These are phyloP conservation scores for Trichoderma lentiforme DNA, from an alignment of 2,329 filamentous ascomycete genomes.

Conservation along the genomic window DNA sequence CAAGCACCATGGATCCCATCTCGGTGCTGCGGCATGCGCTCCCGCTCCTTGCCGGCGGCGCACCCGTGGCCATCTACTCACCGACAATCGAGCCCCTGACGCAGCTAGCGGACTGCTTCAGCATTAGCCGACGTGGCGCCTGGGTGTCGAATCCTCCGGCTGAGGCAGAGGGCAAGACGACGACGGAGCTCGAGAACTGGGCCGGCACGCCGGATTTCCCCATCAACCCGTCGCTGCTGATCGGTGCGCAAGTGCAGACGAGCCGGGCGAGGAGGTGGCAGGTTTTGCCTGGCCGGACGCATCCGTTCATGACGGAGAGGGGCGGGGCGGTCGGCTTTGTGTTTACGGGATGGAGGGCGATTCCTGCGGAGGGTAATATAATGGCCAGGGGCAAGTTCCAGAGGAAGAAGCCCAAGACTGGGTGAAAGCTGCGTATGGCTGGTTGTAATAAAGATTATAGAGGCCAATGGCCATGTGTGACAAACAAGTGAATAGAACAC, in stretches of 20 bases:
- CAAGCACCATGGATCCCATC: slow-evolving; percentile 75
- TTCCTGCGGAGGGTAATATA: slow-evolving; percentile 75
- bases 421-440: background rate
- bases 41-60: slow-evolving; percentile 78
- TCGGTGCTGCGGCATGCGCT: slow-evolving; percentile 72
- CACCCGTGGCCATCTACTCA: slow-evolving; percentile 81
- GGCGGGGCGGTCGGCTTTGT: slow-evolving; percentile 90
- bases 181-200: slow-evolving; percentile 54
- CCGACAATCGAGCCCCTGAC: slow-evolving; percentile 76
- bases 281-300: slow-evolving; percentile 84
- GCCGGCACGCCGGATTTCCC: slow-evolving; percentile 72
- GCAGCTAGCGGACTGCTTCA: slow-evolving; percentile 78
- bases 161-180: slow-evolving; percentile 42
- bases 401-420: slow-evolving; percentile 49
- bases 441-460: background rate
- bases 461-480: background rate
- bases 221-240: slow-evolving; percentile 78
- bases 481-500: background rate
- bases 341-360: slow-evolving; percentile 76
- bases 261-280: slow-evolving; percentile 80
- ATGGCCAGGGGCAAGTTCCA: slow-evolving; percentile 79
- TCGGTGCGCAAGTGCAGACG: slow-evolving; percentile 78
- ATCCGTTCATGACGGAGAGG: slow-evolving; percentile 86
- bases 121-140: slow-evolving; percentile 71
- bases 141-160: slow-evolving; percentile 58